These are phyloP conservation scores for Starmera caribaea DNA, from an alignment of 805 yeast species.

Conservation along the genomic window DNA sequence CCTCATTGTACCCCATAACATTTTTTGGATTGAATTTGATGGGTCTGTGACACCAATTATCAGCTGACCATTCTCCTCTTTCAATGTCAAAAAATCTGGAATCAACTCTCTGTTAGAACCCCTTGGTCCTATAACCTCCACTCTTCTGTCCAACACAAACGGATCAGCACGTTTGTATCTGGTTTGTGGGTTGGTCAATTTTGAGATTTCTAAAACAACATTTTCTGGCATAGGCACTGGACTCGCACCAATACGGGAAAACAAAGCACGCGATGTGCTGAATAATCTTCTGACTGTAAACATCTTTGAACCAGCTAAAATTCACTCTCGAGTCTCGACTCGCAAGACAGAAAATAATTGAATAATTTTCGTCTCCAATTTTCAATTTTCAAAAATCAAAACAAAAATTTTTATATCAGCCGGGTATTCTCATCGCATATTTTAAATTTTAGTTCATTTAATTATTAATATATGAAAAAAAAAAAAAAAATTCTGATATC, in stretches of 20 bases:
- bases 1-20: constrained; percentile 95
- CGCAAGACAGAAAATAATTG: no score
- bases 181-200: constrained; percentile 44
- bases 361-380: no score
- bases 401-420: no score
- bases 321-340: no score
- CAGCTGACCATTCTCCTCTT: constrained; percentile 30
- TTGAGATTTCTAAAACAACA: constrained; percentile 37
- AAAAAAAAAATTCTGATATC: no score
- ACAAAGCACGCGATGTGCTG: constrained; percentile 19
- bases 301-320: no score
- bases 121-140: constrained; percentile 66
- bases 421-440: no score
- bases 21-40: constrained; percentile 53
- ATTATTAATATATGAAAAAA: no score
- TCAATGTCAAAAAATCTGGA: constrained; percentile 59
- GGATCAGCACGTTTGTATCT: constrained; percentile 60
- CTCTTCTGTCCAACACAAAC: constrained; percentile 45
- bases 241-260: constrained; percentile 70
- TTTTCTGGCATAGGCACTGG: constrained; percentile 65
- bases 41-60: constrained; percentile 50
- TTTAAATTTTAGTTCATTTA: no score
- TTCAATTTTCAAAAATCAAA: no score
- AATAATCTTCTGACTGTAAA: constrained; percentile 19
- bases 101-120: constrained; percentile 56